These are phyloP conservation scores for Cadophora sp. DNA, from an alignment of 2,329 filamentous ascomycete genomes.

Conservation along the genomic window DNA sequence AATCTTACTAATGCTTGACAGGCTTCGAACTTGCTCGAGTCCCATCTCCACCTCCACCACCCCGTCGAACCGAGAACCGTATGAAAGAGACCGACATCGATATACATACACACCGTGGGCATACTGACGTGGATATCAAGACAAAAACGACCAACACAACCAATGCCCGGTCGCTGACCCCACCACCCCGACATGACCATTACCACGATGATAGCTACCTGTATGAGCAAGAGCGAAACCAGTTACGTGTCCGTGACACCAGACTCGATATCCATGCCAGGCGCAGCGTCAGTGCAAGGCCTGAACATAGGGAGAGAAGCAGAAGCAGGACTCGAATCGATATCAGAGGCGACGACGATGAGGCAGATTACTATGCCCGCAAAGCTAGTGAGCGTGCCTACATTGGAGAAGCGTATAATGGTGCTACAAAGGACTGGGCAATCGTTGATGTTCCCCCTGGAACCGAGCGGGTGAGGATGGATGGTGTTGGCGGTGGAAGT, in stretches of 20 bases:
- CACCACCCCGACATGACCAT: conserved; percentile 46
- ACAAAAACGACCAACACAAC: conserved; percentile 26
- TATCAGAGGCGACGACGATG: conserved; percentile 48
- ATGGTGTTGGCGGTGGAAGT: conserved; percentile 75
- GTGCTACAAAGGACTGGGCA: conserved; percentile 78
- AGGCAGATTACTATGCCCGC: conserved; percentile 68
- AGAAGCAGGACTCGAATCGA: conserved; percentile 34
- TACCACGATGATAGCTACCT: conserved; percentile 71
- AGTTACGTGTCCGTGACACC: conserved; percentile 46
- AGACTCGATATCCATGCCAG: conserved; percentile 36
- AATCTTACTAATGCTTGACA: conserved; percentile 32
- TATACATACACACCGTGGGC: conserved; percentile 60
- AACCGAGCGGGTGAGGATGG: conserved; percentile 82
- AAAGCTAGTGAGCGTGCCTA: conserved; percentile 72
- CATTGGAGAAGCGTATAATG: conserved; percentile 76
- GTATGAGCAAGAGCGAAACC: conserved; percentile 54
- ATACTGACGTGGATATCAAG: conserved; percentile 63
- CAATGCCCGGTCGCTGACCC: conserved; percentile 34
- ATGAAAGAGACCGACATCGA: conserved; percentile 64
- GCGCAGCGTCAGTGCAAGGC: conserved; percentile 40
- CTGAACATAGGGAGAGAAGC: conserved; percentile 28
- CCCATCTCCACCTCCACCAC: conserved; percentile 41
- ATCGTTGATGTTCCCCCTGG: conserved; percentile 86
- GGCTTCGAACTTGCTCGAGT: conserved; percentile 41
- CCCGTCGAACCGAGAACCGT: conserved; percentile 35